These are phyloP conservation scores for Kwoniella dendrophila DNA, from an alignment of 768 basidiomycete species.

Conservation along the genomic window DNA sequence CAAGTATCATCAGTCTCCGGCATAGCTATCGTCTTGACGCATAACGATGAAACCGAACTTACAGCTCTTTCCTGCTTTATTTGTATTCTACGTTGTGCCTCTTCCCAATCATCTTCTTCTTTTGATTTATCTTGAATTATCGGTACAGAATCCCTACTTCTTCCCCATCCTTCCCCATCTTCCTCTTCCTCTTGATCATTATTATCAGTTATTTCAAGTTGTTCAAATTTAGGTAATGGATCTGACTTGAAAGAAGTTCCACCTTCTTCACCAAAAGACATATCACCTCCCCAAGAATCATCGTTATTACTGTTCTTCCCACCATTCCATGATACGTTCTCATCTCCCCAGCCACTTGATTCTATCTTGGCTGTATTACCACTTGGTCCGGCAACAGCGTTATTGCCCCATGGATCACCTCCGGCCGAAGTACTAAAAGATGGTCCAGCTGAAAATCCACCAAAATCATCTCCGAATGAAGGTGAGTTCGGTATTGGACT, in stretches of 20 bases:
- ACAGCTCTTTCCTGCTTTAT: constrained; percentile 46
- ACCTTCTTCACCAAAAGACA: constrained; percentile 7
- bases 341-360: constrained; percentile 14
- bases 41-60: constrained; percentile 21
- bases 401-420: constrained; percentile 28
- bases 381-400: constrained; percentile 1
- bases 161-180: constrained; percentile 40
- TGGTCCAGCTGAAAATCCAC: constrained; percentile 29
- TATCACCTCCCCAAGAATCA: constrained; percentile 13
- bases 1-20: neutral
- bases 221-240: constrained; percentile 5
- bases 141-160: neutral
- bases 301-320: neutral
- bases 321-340: constrained; percentile 9
- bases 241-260: constrained; percentile 9
- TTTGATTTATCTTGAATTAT: neutral
- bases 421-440: constrained; percentile 7
- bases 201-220: too few relatives aligned
- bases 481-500: constrained; percentile 33
- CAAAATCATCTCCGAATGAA: constrained; percentile 38
- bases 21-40: neutral
- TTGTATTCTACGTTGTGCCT: constrained; percentile 42
- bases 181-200: constrained; percentile 26
- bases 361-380: neutral
- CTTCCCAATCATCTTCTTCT: constrained; percentile 52